Evolutionary conservation across 495 filamentous ascomycete species (phyloP).

Genomic region (Evansstolkia leycettana): DNA sequence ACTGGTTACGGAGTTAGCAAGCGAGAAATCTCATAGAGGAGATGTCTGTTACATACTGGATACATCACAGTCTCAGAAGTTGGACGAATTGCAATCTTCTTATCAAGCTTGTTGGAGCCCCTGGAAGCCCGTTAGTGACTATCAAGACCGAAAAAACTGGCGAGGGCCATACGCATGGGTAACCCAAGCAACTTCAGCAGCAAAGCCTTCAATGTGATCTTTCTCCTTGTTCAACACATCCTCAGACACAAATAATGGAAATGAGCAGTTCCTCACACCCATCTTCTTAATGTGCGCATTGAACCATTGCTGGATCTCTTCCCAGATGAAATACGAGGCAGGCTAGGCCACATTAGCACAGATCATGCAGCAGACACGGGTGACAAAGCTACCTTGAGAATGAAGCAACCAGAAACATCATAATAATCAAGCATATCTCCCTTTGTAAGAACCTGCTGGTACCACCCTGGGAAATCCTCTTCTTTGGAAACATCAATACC

Average conservation of each 20-base stretch:
- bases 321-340: slow-evolving; percentile 83
- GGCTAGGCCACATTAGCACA: slow-evolving; percentile 25
- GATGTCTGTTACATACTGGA: slow-evolving; percentile 29
- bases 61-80: slow-evolving; percentile 95
- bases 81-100: slow-evolving; percentile 89
- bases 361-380: slow-evolving; percentile 2
- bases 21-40: no score
- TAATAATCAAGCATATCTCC: slow-evolving; percentile 91
- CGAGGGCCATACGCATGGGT: slow-evolving; percentile 65
- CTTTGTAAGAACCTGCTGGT: slow-evolving; percentile 91
- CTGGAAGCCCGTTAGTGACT: slow-evolving; percentile 21
- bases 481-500: slow-evolving; percentile 77
- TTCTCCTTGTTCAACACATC: slow-evolving; percentile 91
- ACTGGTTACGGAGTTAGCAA: no score
- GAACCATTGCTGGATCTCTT: slow-evolving; percentile 83
- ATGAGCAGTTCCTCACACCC: slow-evolving; percentile 89
- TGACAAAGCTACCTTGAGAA: slow-evolving; percentile 52
- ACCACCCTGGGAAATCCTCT: slow-evolving; percentile 86
- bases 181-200: slow-evolving; percentile 96
- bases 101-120: slow-evolving; percentile 81
- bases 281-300: slow-evolving; percentile 73
- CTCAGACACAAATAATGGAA: slow-evolving; percentile 85
- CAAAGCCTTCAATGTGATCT: slow-evolving; percentile 94
- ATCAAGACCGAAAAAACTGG: slow-evolving; percentile 2
- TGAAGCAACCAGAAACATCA: slow-evolving; percentile 91